Percentiles rank a stretch among this genome's conserved stretches.
phyloP scores from a whole-genome alignment of 257 asterid genomes.

The Gardenia jasminoides region DNA sequence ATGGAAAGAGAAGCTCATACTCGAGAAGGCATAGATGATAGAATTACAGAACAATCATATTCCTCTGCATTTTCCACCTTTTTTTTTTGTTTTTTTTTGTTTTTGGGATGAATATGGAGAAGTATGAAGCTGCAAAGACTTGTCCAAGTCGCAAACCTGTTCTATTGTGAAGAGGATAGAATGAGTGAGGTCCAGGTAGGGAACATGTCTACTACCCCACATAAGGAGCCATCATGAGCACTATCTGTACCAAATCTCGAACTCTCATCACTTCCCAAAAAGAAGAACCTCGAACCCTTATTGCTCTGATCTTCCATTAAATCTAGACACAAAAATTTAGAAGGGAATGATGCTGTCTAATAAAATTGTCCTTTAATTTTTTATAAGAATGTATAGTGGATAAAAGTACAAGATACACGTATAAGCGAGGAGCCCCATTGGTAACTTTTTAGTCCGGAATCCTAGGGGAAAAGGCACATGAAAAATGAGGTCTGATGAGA shows the following conservation, averaged over 20 bases:
- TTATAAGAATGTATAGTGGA: neutral
- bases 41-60: neutral
- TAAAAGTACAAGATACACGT: neutral
- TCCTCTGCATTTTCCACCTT: neutral
- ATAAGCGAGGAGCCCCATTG: neutral
- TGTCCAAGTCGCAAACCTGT: neutral
- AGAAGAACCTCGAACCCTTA: neutral
- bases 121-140: neutral
- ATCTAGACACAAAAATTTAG: neutral
- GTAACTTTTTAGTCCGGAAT: neutral
- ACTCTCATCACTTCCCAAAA: neutral
- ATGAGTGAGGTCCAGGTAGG: neutral
- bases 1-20: neutral
- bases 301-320: neutral
- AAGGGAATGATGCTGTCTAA: neutral
- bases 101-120: constrained; percentile 2
- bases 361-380: neutral
- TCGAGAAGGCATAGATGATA: neutral
- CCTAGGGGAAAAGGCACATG: neutral
- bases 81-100: neutral
- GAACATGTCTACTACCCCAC: neutral
- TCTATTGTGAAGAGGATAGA: neutral
- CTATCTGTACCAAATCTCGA: neutral
- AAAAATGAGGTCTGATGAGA: neutral
- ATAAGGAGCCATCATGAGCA: neutral